phyloP scores from a whole-genome alignment of 768 basidiomycete species.

The Fomitopsis pulvina region DNA sequence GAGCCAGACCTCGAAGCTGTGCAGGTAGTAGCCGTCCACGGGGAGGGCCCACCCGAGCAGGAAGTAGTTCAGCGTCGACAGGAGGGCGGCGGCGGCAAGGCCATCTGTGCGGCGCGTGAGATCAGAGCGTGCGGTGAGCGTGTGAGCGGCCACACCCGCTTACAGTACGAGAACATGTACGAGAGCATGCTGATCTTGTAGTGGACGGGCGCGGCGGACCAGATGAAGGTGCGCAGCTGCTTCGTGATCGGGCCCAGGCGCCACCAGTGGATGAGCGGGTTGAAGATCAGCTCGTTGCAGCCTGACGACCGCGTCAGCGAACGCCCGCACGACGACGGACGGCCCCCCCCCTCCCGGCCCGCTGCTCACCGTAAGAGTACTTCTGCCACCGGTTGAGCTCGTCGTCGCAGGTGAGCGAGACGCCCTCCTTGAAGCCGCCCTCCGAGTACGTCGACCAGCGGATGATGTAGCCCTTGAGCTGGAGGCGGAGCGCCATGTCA shows the following conservation, averaged over 20 bases:
- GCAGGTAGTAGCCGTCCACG: slow-evolving; percentile 66
- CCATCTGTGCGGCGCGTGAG: slow-evolving; percentile 32
- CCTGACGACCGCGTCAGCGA: slow-evolving; percentile 28
- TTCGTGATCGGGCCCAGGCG: slow-evolving; percentile 75
- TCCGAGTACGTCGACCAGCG: slow-evolving; percentile 84
- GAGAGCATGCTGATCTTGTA: slow-evolving; percentile 80
- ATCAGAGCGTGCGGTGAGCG: too few relatives aligned
- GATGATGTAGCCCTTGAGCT: slow-evolving; percentile 61
- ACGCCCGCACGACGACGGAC: background rate
- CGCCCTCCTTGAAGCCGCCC: slow-evolving; percentile 87
- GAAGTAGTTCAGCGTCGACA: slow-evolving; percentile 67
- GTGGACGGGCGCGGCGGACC: slow-evolving; percentile 72
- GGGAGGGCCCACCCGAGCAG: slow-evolving; percentile 49
- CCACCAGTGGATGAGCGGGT: slow-evolving; percentile 77
- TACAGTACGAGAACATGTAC: slow-evolving; percentile 46
- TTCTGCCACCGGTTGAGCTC: slow-evolving; percentile 94
- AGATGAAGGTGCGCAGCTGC: slow-evolving; percentile 69
- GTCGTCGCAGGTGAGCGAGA: slow-evolving; percentile 83
- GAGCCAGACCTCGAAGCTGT: slow-evolving; percentile 69
- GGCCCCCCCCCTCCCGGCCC: slow-evolving; percentile 8
- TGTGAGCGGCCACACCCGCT: slow-evolving; percentile 4
- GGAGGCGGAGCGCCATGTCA: slow-evolving; percentile 70
- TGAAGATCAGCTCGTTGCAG: slow-evolving; percentile 77
- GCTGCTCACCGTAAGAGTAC: slow-evolving; percentile 65
- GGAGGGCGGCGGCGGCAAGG: slow-evolving; percentile 53